These are phyloP conservation scores for Mucor mucedo DNA, from an alignment of 371 early-diverging fungal species.

Conservation along the genomic window DNA sequence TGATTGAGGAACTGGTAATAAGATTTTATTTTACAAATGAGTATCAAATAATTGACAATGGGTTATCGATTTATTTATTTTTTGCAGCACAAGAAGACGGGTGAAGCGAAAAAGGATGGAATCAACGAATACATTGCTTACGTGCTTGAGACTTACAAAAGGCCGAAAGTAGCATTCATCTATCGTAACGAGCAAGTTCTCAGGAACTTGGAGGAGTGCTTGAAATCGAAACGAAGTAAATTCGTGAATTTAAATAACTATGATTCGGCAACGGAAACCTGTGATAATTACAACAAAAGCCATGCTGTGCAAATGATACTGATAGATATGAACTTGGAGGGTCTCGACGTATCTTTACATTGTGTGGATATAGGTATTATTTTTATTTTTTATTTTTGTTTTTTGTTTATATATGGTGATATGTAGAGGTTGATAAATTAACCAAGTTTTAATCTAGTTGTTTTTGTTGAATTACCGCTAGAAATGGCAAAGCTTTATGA, in stretches of 20 bases:
- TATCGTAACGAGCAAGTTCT: constrained; percentile 62
- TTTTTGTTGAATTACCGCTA: constrained; percentile 14
- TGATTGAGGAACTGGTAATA: neutral
- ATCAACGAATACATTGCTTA: constrained; percentile 57
- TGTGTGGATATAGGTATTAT: constrained; percentile 19
- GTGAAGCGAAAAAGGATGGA: constrained; percentile 45
- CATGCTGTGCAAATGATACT: constrained; percentile 8
- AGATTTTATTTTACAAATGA: too few species aligned
- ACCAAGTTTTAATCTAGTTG: constrained; percentile 4
- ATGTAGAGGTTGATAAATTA: neutral
- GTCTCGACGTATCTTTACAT: neutral
- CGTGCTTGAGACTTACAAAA: constrained; percentile 36
- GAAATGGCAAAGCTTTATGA: neutral
- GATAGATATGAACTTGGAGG: constrained; percentile 18
- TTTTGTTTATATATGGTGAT: neutral
- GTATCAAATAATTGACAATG: too few species aligned
- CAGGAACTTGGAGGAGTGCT: constrained; percentile 38
- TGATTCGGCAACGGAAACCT: constrained; percentile 10
- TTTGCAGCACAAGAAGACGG: constrained; percentile 13
- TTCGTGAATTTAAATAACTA: neutral
- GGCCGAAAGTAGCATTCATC: constrained; percentile 65
- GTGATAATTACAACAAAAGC: constrained; percentile 10
- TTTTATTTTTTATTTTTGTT: neutral
- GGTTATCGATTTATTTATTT: neutral
- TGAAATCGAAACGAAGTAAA: neutral